Percentiles rank a stretch among this genome's conserved stretches.
phyloP scores from a whole-genome alignment of 257 asterid genomes.

The Leptodermis oblonga region DNA sequence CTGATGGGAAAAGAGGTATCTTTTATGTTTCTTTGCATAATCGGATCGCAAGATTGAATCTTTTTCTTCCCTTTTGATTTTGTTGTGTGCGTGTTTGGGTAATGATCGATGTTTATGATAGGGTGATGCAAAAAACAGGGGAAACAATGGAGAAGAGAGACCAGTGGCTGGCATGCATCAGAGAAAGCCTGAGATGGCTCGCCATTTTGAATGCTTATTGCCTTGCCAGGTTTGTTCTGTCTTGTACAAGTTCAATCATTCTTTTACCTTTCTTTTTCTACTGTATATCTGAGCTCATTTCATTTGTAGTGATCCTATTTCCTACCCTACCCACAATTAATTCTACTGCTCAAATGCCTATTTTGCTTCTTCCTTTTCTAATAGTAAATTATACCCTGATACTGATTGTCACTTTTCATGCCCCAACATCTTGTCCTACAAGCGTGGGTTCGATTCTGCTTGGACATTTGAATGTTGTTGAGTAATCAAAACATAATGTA shows the following conservation, averaged over 20 bases:
- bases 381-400: too few species aligned
- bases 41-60: background rate
- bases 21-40: too few species aligned
- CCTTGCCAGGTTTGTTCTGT: constrained; percentile 86
- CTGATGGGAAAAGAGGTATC: constrained; percentile 67
- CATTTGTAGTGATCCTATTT: too few species aligned
- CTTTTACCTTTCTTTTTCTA: background rate
- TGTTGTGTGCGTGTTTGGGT: background rate
- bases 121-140: constrained; percentile 53
- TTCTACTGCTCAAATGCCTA: too few species aligned
- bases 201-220: constrained; percentile 70
- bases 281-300: too few species aligned
- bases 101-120: too few species aligned
- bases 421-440: too few species aligned
- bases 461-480: background rate
- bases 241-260: too few species aligned
- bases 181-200: constrained; percentile 77
- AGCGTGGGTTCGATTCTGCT: too few species aligned
- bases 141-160: constrained; percentile 55
- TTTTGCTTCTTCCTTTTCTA: too few species aligned
- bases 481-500: background rate
- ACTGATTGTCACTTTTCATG: too few species aligned
- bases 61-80: background rate
- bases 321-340: too few species aligned
- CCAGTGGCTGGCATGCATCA: constrained; percentile 67